phyloP scores from a whole-genome alignment of 2,329 filamentous ascomycete genomes.

The Fusarium sp. region DNA sequence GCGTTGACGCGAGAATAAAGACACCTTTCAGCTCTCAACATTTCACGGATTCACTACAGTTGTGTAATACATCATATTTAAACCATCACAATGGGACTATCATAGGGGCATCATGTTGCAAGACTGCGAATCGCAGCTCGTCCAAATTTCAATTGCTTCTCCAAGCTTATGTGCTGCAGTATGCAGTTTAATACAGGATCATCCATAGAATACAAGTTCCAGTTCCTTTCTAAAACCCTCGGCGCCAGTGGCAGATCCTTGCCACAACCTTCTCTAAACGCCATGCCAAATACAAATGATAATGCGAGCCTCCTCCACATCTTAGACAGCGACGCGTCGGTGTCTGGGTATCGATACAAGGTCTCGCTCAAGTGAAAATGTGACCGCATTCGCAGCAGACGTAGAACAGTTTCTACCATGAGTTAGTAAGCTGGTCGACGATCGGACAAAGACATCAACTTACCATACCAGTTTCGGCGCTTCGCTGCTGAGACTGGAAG shows the following conservation, averaged over 20 bases:
- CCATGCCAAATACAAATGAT: slow-evolving; percentile 44
- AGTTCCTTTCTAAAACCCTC: slow-evolving; percentile 22
- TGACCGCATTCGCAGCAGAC: slow-evolving; percentile 95
- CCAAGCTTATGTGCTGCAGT: slow-evolving; percentile 9
- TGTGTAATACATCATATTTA: slow-evolving; percentile 18
- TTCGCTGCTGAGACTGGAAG: slow-evolving; percentile 98
- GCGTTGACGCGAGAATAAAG: slow-evolving; percentile 53
- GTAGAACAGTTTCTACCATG: slow-evolving; percentile 84
- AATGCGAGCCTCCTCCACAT: slow-evolving; percentile 38
- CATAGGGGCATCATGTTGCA: background rate
- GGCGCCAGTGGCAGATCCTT: slow-evolving; percentile 30
- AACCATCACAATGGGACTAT: slow-evolving; percentile 12
- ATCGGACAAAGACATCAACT: slow-evolving; percentile 54
- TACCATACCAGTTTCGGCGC: slow-evolving; percentile 98
- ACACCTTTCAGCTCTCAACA: slow-evolving; percentile 47
- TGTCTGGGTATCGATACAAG: slow-evolving; percentile 47
- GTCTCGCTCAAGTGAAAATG: slow-evolving; percentile 75
- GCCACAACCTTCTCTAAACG: slow-evolving; percentile 41
- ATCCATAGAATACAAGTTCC: slow-evolving; percentile 40
- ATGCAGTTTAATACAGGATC: slow-evolving; percentile 30
- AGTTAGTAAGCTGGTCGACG: slow-evolving; percentile 14
- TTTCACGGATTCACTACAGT: slow-evolving; percentile 13
- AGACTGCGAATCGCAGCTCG: slow-evolving; percentile 22
- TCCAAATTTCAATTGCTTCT: slow-evolving; percentile 23
- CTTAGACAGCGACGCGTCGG: slow-evolving; percentile 30